A percentile compares a stretch with the other conserved stretches of the same genome.
phyloP scores from a whole-genome alignment of 1,139 yeast species.

The Geotrichum restrictum region DNA sequence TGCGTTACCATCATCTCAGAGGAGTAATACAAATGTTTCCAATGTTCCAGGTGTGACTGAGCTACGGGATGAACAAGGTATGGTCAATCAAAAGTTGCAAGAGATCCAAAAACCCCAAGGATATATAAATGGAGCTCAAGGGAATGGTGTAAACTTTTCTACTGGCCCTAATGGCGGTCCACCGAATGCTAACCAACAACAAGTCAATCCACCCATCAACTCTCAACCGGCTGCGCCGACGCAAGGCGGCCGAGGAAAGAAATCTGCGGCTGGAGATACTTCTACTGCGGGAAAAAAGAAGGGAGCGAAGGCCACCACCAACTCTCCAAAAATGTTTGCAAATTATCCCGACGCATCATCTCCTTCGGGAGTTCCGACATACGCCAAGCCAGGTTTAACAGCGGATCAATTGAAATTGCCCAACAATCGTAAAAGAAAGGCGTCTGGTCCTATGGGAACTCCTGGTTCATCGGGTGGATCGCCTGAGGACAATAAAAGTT shows the following conservation, averaged over 20 bases:
- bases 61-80: neutral
- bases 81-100: neutral
- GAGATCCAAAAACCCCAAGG: neutral
- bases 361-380: slow-evolving; percentile 32
- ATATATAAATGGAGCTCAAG: neutral
- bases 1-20: neutral
- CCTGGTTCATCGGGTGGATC: slow-evolving; percentile 10
- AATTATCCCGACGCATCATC: slow-evolving; percentile 16
- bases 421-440: slow-evolving; percentile 31
- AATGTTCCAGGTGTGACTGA: neutral
- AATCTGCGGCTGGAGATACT: slow-evolving; percentile 18
- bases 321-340: neutral
- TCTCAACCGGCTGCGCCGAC: neutral
- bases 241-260: neutral
- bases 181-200: neutral
- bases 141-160: neutral
- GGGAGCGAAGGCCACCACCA: neutral
- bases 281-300: neutral
- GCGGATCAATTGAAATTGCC: slow-evolving; percentile 35
- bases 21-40: neutral
- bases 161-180: neutral
- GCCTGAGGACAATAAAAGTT: neutral
- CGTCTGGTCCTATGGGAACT: slow-evolving; percentile 16
- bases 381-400: slow-evolving; percentile 31
- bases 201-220: neutral